Evolutionary conservation across 345 rosid genomes (phyloP), one percentile per base, ranked within the genome.

Genomic region (Syzygium oleosum): DNA sequence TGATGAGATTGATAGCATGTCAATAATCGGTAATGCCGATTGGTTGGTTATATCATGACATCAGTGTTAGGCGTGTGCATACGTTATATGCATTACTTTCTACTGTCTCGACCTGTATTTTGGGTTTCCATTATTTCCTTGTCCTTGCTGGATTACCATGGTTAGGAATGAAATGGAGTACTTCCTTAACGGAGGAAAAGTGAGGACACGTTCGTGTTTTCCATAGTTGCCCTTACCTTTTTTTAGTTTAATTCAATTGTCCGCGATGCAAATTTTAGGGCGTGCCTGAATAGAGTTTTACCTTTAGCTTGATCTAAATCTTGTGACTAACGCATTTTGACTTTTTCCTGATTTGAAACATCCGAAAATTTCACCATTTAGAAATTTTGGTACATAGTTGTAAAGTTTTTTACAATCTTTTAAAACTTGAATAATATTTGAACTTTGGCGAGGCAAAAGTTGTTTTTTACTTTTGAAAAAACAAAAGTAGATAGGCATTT

Each of bases 1-100:
- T 1, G 29, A 23, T 10, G 7, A 58, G 63, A 23, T 12, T 23
- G 3, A 0, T 56, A 56, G 11, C 0, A 0, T 1, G n/a, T 0
- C 13, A 5, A 6, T 43, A 43, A 43, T 43, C 1, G 3, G 12
- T n/a, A 58, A 13, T 25, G 63, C 14, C 11, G 0, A 1, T 10
- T 58, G n/a, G 29, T 58, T 10, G 52, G 12, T 51, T 51, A 51
- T 12, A 51, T 51, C 12, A 12, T 9, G 52, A 43, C 46, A 43
- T 43, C 1, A 43, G 4, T 43, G 46, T 43, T 6, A 43, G 7
- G 46, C 7, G 46, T 43, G 52, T 51, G 52, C 12, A 51, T 51
- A 9, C 12, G 13, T 51, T 51, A 51, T 2, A 51, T 51, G 12
- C 12, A 51, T 51, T 11, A 10, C 63, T 25, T 25, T 58, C 13